These are phyloP conservation scores for Pichia sp. DNA, from an alignment of 1,139 yeast species.

Conservation along the genomic window DNA sequence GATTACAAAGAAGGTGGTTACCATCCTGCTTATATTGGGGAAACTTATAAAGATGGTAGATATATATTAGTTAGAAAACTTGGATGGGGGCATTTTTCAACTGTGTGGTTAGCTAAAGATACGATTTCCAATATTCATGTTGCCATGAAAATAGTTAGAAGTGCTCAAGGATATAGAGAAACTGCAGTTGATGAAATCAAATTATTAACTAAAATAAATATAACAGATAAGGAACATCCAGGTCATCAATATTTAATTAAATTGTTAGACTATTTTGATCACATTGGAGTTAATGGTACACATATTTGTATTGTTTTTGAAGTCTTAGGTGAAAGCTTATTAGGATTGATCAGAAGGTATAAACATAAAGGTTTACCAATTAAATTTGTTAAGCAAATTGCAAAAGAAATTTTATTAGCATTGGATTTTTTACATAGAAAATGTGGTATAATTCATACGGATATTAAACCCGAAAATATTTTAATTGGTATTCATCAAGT, in stretches of 20 bases:
- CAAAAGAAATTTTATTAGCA: slow-evolving; percentile 70
- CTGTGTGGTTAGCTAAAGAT: slow-evolving; percentile 83
- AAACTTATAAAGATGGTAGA: slow-evolving; percentile 51
- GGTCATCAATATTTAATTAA: slow-evolving; percentile 69
- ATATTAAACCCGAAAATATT: slow-evolving; percentile 86
- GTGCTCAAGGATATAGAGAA: slow-evolving; percentile 54
- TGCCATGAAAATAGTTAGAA: slow-evolving; percentile 79
- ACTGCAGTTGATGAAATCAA: slow-evolving; percentile 84
- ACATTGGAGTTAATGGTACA: slow-evolving; percentile 72
- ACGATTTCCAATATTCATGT: slow-evolving; percentile 51
- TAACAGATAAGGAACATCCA: slow-evolving; percentile 54
- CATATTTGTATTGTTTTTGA: slow-evolving; percentile 90
- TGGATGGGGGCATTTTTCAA: slow-evolving; percentile 91
- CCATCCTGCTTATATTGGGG: slow-evolving; percentile 80
- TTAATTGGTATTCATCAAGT: slow-evolving; percentile 74
- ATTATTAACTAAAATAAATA: slow-evolving; percentile 44
- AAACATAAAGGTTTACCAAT: slow-evolving; percentile 69
- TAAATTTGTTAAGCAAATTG: slow-evolving; percentile 69
- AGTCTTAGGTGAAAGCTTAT: slow-evolving; percentile 74
- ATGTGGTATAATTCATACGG: slow-evolving; percentile 91
- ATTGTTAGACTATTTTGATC: slow-evolving; percentile 68
- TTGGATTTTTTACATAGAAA: slow-evolving; percentile 75
- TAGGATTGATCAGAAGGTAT: slow-evolving; percentile 63
- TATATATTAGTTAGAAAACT: slow-evolving; percentile 70
- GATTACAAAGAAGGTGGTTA: slow-evolving; percentile 84